Evolutionary conservation across 176 grass and related monocot species (phyloP).

Genomic region (Triticum dicoccoides): DNA sequence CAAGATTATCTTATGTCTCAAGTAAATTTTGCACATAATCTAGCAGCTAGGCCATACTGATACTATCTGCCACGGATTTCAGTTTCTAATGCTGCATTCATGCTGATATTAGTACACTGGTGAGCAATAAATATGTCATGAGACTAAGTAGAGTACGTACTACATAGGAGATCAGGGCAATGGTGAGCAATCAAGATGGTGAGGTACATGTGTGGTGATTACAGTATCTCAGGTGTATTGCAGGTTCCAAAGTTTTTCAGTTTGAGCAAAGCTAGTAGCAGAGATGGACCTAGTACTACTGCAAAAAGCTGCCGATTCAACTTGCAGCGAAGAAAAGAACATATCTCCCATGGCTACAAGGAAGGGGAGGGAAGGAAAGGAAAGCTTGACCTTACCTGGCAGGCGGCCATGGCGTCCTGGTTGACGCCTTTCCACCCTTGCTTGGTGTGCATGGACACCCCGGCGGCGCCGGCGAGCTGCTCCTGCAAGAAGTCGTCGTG

Average conservation of each 20-base stretch:
- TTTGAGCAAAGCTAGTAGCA: neutral
- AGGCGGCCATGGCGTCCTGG: slow-evolving; percentile 87
- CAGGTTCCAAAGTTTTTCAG: neutral
- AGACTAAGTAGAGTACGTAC: neutral
- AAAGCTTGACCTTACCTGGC: slow-evolving; percentile 48
- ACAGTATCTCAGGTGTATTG: neutral
- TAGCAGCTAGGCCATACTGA: neutral
- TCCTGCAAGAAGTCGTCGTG: slow-evolving; percentile 39
- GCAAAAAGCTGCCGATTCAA: neutral
- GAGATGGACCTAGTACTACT: slow-evolving; percentile 1
- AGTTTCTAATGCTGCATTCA: neutral
- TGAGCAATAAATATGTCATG: neutral
- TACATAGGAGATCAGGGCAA: neutral
- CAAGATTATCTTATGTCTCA: neutral
- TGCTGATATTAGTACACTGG: neutral
- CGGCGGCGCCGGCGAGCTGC: slow-evolving; percentile 48
- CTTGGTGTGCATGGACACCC: slow-evolving; percentile 72
- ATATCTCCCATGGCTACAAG: neutral
- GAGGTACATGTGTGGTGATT: neutral
- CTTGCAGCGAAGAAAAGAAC: neutral
- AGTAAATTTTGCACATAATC: neutral
- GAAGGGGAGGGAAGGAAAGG: too few species aligned
- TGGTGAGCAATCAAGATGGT: slow-evolving; percentile 1
- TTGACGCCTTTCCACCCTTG: slow-evolving; percentile 93
- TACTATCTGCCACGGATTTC: neutral